phyloP scores from a whole-genome alignment of 176 grass and related monocot genomes.

The Aegilops speltoides region DNA sequence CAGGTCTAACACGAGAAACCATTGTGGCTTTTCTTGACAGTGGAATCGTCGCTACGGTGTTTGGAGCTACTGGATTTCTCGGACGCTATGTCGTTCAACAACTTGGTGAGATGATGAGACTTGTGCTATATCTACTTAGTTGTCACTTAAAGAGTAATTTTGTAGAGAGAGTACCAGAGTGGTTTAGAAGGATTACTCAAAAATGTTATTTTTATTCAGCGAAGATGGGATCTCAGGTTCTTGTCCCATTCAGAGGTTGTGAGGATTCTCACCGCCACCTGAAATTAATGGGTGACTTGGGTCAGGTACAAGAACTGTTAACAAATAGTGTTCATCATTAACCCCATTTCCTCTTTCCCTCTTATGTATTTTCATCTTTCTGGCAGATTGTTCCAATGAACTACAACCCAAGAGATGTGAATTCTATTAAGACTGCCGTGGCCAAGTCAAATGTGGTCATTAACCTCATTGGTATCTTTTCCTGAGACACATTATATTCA shows the following conservation, averaged over 20 bases:
- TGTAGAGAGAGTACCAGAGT: background rate
- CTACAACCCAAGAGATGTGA: conserved; percentile 88
- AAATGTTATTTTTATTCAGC: conserved; percentile 49
- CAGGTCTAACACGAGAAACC: background rate
- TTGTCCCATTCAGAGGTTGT: conserved; percentile 90
- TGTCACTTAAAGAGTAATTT: background rate
- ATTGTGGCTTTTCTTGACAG: conserved; percentile 24
- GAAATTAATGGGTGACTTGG: conserved; percentile 96
- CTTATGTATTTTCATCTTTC: background rate
- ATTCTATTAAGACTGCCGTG: conserved; percentile 91
- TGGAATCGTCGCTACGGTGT: conserved; percentile 94
- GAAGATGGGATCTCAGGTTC: conserved; percentile 95
- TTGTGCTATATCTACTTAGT: background rate
- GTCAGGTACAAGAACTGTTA: conserved; percentile 52
- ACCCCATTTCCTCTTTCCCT: background rate
- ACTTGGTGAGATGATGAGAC: conserved; percentile 66
- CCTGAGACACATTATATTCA: background rate
- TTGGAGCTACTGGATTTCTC: conserved; percentile 99
- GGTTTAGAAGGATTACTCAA: background rate
- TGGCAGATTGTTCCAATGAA: conserved; percentile 93
- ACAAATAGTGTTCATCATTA: background rate
- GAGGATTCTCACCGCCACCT: conserved; percentile 93
- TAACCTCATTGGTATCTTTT: conserved; percentile 84
- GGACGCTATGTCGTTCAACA: conserved; percentile 90
- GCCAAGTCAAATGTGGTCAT: conserved; percentile 95